Evolutionary conservation across 1,284 basidiomycete species (phyloP).

Genomic region (Apiotrichum gracile): DNA sequence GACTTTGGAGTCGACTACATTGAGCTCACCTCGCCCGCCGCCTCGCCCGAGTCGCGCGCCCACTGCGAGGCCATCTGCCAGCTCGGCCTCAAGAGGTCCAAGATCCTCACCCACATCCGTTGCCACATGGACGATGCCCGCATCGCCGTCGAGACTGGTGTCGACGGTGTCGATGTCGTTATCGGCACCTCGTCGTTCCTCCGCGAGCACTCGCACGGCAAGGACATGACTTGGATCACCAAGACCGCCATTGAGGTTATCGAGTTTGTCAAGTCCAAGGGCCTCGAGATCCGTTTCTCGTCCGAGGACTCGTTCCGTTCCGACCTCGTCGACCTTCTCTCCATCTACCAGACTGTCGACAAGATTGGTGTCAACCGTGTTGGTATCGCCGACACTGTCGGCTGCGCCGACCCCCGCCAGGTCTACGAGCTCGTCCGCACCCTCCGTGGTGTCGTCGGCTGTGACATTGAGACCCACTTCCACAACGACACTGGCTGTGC

Average conservation of each 20-base stretch:
- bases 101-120: slow-evolving; percentile 95
- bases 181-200: slow-evolving; percentile 99
- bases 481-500: slow-evolving; percentile 95
- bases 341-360: slow-evolving; percentile 99
- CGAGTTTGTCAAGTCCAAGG: slow-evolving; percentile 99
- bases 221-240: slow-evolving; percentile 99
- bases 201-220: slow-evolving; percentile 98
- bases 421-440: slow-evolving; percentile 98
- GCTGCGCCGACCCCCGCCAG: slow-evolving; percentile 96
- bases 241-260: slow-evolving; percentile 95
- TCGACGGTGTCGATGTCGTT: slow-evolving; percentile 98
- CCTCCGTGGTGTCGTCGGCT: slow-evolving; percentile 86
- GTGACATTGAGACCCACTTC: slow-evolving; percentile 97
- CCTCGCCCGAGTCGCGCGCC: slow-evolving; percentile 87
- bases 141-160: slow-evolving; percentile 97
- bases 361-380: slow-evolving; percentile 99
- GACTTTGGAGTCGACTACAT: slow-evolving; percentile 99
- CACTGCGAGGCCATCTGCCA: slow-evolving; percentile 99
- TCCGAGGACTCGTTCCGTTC: slow-evolving; percentile 99
- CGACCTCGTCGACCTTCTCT: slow-evolving; percentile 95
- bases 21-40: slow-evolving; percentile 96
- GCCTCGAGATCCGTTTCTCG: slow-evolving; percentile 98
- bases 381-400: slow-evolving; percentile 98
- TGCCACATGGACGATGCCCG: slow-evolving; percentile 99
- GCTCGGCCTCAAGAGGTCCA: slow-evolving; percentile 77